phyloP scores from a whole-genome alignment of 768 basidiomycete genomes.

The Collybia sp. region DNA sequence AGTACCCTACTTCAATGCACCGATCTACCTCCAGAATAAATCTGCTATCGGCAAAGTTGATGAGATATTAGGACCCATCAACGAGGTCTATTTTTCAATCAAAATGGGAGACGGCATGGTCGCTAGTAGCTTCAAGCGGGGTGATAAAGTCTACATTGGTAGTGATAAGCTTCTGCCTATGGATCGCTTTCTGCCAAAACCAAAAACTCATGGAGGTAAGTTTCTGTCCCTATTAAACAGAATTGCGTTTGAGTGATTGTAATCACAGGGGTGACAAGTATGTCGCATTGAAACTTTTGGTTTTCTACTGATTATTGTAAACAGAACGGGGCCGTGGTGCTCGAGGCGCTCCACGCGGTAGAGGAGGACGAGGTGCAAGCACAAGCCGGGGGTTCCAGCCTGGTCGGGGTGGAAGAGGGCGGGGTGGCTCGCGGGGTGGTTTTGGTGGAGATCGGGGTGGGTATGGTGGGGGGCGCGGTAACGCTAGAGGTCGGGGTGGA shows the following conservation, averaged over 20 bases:
- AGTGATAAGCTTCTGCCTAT: conserved; percentile 97
- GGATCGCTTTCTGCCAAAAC: conserved; percentile 95
- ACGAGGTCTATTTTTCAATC: conserved; percentile 96
- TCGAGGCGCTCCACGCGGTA: conserved; percentile 27
- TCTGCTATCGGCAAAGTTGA: conserved; percentile 95
- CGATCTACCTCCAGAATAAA: conserved; percentile 96
- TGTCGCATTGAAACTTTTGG: conserved; percentile 14
- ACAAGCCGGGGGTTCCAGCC: conserved; percentile 26
- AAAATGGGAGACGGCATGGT: conserved; percentile 98
- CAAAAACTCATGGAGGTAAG: conserved; percentile 72
- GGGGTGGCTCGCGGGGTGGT: conserved; percentile 21
- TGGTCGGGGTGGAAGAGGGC: conserved; percentile 29
- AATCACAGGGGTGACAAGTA: conserved; percentile 44
- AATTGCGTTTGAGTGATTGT: background rate
- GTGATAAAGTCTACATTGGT: conserved; percentile 96
- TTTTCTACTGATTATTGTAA: conserved; percentile 4
- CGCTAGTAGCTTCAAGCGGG: conserved; percentile 92
- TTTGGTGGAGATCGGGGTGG: conserved; percentile 23
- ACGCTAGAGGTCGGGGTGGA: conserved; percentile 41
- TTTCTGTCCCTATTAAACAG: conserved; percentile 10
- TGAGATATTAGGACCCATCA: conserved; percentile 99
- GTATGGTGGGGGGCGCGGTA: conserved; percentile 42
- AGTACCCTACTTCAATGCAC: conserved; percentile 99
- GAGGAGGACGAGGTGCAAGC: conserved; percentile 31
- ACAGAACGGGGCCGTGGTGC: conserved; percentile 38